Base-by-base conservation (phyloP, 805 yeast genomes). In the Schizosaccharomyces octosporus region DNA sequence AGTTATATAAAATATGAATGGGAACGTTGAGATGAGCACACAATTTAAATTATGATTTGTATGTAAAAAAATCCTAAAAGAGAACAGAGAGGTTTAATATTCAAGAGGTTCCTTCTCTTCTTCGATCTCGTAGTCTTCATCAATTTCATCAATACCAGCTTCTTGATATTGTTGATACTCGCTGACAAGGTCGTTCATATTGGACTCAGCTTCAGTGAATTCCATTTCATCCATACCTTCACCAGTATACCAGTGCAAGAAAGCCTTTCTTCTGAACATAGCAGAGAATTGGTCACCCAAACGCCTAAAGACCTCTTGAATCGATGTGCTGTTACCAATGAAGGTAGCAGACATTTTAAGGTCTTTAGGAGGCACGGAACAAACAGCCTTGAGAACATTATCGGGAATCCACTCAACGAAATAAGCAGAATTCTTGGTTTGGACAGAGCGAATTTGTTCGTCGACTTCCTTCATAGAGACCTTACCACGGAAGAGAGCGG, bases 181-280 rank as follows among this genome's bases (percentile, higher is more conserved):
- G 69, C 83, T 81, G 61, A 88, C 90, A 69, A 88, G 78, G 74
- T 89, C 97, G 67, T 82, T 81, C 87, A 88, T 83, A 72, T 88
- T 86, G 62, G 94, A 82, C 75, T 87, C 94, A 61, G 97, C 97
- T 76, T 88, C 96, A 63, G 88, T 81, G 74, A 88, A 88, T 76
- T 88, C 97, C 78, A 83, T 79, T 75, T 85, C 94, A 69, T 88
- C 97, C 96, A 88, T 89, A 76, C 97, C 96, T 74, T 88, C 97
- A 66, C 84, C 80, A 17, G 94, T 85, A 75, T 88, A 88, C 96
- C 96, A 88, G 73, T 88, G 97, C 74, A 88, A 82, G 81, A 88
- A 88, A 65, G 97, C 97, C 72, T 84, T 84, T 75, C 93, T 83
- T 72, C 86, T 82, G 75, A 86, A 88, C 97, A 88, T 88, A 63